Evolutionary conservation across 2,329 filamentous ascomycete genomes (phyloP), one percentile per base, ranked within the genome.

Genomic region (Penicillium sp.): DNA sequence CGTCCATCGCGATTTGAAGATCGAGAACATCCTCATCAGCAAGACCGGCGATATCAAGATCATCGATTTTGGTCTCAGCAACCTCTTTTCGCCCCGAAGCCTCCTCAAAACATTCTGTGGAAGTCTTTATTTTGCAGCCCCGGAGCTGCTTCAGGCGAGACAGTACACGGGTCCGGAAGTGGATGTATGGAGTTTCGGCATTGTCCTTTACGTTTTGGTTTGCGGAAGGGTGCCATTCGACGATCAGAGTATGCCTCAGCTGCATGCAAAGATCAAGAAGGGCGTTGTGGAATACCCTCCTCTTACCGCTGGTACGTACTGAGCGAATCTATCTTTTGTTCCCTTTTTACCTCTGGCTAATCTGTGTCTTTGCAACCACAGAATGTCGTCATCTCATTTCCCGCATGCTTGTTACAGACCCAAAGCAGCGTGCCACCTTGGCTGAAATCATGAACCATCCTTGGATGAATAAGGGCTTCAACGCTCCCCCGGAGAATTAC

Each of bases 41-140:
- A 98, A 98, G 82, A 97, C 91, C 1, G 95, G 95, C 42, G 95
- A 99, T 73, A 99, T 99, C 78, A 98, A 98, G 75, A 98, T 99
- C 70, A 99, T 99, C 68, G 95, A 99, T 74, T 99, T 99, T 75
- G 95, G 94, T 34, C 83, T 99, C 56, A 98, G 94, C 81, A 99
- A 99, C 71, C 85, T 98, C 4, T 99, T 97, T 76, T 89, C 92
- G 6, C 95, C 95, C 0, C 84, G 88, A 47, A 86, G 85, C 62
- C 89, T 96, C 63, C 84, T 98, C 59, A 97, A 96, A 79, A 99
- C 95, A 0, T 99, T 98, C 72, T 99, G 95, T 71, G 95, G 95
- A 49, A 97, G 93, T 82, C 81, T 99, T 39, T 99, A 99, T 75
- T 99, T 99, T 79, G 95, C 95, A 31, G 95, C 95, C 1, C 95